Percentiles rank a stretch among this genome's conserved stretches.
Evolutionary conservation across 1,284 basidiomycete genomes (phyloP).

Genomic region (Schizopora paradoxa): DNA sequence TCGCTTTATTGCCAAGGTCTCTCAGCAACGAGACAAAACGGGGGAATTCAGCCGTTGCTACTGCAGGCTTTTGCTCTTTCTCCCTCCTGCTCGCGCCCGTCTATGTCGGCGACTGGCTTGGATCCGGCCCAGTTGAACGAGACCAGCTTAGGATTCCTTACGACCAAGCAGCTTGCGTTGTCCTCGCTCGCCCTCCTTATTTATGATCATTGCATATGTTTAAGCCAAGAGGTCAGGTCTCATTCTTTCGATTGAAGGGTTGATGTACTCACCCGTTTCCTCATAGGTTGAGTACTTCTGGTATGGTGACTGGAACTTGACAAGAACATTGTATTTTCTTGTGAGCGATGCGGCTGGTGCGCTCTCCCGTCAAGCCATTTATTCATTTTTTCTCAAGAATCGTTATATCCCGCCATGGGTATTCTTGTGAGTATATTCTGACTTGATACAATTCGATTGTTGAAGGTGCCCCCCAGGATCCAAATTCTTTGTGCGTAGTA

Average conservation of each 20-base stretch:
- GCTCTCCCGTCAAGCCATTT: background rate
- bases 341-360: background rate
- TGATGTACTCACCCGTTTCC: background rate
- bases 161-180: constrained; percentile 8
- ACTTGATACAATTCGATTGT: background rate
- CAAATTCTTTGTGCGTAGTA: constrained; percentile 10
- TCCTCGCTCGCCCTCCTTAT: constrained; percentile 13
- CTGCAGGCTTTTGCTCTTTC: no score
- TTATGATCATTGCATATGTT: constrained; percentile 15
- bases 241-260: background rate
- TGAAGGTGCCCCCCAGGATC: constrained; percentile 2
- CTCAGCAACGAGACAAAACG: no score
- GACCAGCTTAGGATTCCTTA: background rate
- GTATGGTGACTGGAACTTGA: constrained; percentile 11
- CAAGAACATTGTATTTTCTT: constrained; percentile 15
- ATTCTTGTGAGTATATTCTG: constrained; percentile 10
- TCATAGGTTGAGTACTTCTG: constrained; percentile 15
- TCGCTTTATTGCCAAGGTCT: no score
- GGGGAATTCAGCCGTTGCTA: no score
- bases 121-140: background rate
- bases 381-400: constrained; percentile 8
- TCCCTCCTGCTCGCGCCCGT: no score
- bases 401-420: constrained; percentile 15
- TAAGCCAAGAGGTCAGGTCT: constrained; percentile 15
- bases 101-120: no score